phyloP scores from a whole-genome alignment of 202 grass and related monocot species.

The Digitaria exilis region DNA sequence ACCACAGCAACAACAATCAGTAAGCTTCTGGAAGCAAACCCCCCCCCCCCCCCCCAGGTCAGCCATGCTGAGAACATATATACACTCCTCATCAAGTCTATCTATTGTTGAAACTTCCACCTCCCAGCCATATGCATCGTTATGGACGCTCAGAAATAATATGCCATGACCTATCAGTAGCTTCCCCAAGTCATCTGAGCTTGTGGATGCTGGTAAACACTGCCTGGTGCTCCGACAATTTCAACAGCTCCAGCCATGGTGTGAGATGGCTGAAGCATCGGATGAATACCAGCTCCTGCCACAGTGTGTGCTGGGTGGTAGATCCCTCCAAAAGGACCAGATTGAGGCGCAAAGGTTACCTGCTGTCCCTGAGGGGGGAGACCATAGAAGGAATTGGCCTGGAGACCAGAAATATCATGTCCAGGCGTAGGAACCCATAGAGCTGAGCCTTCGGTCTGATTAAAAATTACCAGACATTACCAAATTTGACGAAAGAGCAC shows the following conservation, averaged over 20 bases:
- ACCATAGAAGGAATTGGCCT: conserved; percentile 63
- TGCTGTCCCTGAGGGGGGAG: conserved; percentile 72
- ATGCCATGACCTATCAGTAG: conserved; percentile 60
- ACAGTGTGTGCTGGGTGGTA: conserved; percentile 62
- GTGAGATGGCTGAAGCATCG: conserved; percentile 68
- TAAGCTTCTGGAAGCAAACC: conserved; percentile 40
- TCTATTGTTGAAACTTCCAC: conserved; percentile 30
- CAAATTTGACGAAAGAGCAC: background rate
- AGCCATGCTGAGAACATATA: conserved; percentile 65
- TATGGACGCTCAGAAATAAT: conserved; percentile 26
- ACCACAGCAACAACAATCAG: conserved; percentile 44
- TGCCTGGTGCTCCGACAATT: conserved; percentile 59
- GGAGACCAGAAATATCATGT: conserved; percentile 66
- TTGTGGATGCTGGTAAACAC: conserved; percentile 74
- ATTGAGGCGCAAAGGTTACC: conserved; percentile 69
- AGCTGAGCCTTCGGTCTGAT: conserved; percentile 65
- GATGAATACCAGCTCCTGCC: conserved; percentile 62
- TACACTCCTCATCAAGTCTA: conserved; percentile 56
- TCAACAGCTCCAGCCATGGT: conserved; percentile 71
- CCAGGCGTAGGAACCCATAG: conserved; percentile 73
- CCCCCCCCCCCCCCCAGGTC: conserved; percentile 39
- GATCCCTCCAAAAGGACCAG: conserved; percentile 63
- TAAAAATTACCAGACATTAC: conserved; percentile 34
- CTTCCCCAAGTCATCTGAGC: conserved; percentile 76
- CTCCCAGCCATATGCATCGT: background rate